phyloP scores from a whole-genome alignment of 2,329 filamentous ascomycete genomes.

The Davidsoniella eucalypti region DNA sequence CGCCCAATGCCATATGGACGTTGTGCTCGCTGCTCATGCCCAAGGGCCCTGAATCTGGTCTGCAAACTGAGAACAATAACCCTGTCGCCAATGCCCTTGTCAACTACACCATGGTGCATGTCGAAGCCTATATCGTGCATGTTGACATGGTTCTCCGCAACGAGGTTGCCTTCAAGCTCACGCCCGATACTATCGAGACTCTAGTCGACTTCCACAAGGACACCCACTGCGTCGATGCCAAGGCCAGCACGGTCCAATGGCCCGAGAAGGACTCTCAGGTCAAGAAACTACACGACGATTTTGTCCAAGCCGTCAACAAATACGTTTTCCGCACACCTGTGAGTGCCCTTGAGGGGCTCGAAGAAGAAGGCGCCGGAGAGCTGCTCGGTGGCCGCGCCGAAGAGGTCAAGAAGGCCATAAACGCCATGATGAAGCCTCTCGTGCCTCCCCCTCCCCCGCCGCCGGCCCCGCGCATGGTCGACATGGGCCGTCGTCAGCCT shows the following conservation, averaged over 20 bases:
- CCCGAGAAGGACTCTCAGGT: constrained; percentile 89
- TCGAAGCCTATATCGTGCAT: constrained; percentile 96
- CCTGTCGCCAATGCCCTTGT: constrained; percentile 72
- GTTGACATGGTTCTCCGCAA: constrained; percentile 97
- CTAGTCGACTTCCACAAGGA: constrained; percentile 95
- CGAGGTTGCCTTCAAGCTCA: constrained; percentile 96
- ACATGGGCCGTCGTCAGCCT: constrained; percentile 71
- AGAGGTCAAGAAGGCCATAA: constrained; percentile 77
- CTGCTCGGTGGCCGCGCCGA: constrained; percentile 81
- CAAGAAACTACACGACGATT: constrained; percentile 95
- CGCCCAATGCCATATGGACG: constrained; percentile 82
- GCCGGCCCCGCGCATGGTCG: constrained; percentile 17
- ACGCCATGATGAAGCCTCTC: constrained; percentile 72
- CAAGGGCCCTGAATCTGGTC: constrained; percentile 72
- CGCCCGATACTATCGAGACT: constrained; percentile 79
- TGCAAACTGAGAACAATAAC: constrained; percentile 46
- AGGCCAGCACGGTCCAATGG: constrained; percentile 84
- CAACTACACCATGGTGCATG: constrained; percentile 83
- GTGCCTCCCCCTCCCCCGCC: constrained; percentile 65
- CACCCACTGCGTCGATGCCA: constrained; percentile 78
- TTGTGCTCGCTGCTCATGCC: constrained; percentile 83
- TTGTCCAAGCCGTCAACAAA: constrained; percentile 90
- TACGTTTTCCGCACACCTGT: constrained; percentile 88
- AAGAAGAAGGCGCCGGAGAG: constrained; percentile 92
- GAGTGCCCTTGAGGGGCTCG: constrained; percentile 79